These are phyloP conservation scores for Boechera stricta DNA, from an alignment of 345 rosid genomes.

Conservation along the genomic window DNA sequence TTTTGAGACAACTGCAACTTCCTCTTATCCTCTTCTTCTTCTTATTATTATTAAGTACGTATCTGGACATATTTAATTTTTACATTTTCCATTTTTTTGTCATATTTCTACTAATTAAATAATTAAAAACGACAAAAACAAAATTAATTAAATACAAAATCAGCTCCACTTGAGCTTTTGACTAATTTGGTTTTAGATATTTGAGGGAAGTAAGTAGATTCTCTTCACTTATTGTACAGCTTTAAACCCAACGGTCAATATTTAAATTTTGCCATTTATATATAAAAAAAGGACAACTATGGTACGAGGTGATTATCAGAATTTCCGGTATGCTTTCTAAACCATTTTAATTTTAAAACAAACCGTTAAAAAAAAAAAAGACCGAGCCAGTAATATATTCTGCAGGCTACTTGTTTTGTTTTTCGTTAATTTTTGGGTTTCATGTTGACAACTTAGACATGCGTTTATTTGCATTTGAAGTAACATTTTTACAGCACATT, in stretches of 20 bases:
- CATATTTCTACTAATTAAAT: background rate
- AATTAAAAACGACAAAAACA: constrained; percentile 1
- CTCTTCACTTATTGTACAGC: background rate
- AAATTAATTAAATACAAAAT: background rate
- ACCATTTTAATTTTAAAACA: too few relatives aligned
- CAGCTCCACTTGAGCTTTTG: constrained; percentile 34
- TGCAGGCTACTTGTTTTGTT: background rate
- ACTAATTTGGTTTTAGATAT: constrained; percentile 1
- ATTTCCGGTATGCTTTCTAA: too few relatives aligned
- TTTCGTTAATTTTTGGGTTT: background rate
- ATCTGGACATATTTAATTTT: background rate
- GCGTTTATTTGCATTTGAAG: constrained; percentile 1
- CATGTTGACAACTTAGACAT: constrained; percentile 27
- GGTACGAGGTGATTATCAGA: too few relatives aligned
- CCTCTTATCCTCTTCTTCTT: background rate
- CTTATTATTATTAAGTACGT: background rate
- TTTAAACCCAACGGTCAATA: constrained; percentile 12
- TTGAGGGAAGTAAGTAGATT: constrained; percentile 18
- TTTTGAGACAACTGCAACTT: constrained; percentile 2
- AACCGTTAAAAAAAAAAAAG: background rate
- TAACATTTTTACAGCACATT: background rate
- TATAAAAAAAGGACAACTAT: background rate
- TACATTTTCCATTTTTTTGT: background rate
- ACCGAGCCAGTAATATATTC: background rate
- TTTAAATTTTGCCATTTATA: background rate